These are phyloP conservation scores for Exsudoporus floridanus DNA, from an alignment of 1,284 basidiomycete genomes.

Conservation along the genomic window DNA sequence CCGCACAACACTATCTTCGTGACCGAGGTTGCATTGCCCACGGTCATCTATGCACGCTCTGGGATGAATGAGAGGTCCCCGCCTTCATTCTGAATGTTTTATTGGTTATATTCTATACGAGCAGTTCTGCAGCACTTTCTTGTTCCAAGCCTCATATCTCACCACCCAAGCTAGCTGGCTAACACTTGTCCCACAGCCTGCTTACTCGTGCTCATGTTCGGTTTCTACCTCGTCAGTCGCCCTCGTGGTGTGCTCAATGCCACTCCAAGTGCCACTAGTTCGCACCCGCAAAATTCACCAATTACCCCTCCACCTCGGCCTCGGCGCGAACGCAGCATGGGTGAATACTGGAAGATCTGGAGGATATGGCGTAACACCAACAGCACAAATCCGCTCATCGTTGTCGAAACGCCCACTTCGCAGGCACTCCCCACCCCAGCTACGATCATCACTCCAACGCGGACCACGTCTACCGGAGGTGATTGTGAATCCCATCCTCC, in stretches of 20 bases:
- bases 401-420: slow-evolving; percentile 1
- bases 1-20: neutral
- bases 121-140: neutral
- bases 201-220: slow-evolving; percentile 27
- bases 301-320: slow-evolving; percentile 2
- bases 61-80: neutral
- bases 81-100: neutral
- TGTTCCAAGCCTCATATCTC: neutral
- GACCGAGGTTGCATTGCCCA: neutral
- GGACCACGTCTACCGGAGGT: neutral
- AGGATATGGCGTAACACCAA: slow-evolving; percentile 9
- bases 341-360: slow-evolving; percentile 24
- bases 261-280: neutral
- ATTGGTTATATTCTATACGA: neutral
- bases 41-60: neutral
- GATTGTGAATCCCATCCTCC: neutral
- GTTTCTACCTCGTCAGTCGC: slow-evolving; percentile 33
- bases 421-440: neutral
- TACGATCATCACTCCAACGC: slow-evolving; percentile 1
- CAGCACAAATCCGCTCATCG: neutral
- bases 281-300: slow-evolving; percentile 3
- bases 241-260: slow-evolving; percentile 11
- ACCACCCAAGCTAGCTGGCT: slow-evolving; percentile 11
- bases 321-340: slow-evolving; percentile 4
- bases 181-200: slow-evolving; percentile 22